Base-by-base conservation (phyloP, 345 rosid genomes). In the Boechera retrofracta region DNA sequence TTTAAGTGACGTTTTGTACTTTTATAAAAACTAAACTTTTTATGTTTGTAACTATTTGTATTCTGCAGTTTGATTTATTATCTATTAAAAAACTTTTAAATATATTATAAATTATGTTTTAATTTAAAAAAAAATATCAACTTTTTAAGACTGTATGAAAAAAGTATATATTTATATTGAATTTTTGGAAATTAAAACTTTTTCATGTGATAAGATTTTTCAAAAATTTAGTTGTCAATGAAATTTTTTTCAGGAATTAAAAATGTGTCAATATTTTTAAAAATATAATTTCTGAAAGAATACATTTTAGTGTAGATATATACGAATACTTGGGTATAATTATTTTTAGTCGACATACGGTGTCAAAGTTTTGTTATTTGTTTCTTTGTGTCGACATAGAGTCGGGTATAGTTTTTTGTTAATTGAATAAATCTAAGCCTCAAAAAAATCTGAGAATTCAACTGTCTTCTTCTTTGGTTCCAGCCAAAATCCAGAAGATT, bases 401-500 rank as follows among this genome's bases (percentile, higher is more conserved):
- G 53, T 42, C 32, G 12, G 41, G 42, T 38, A 36, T 35, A 11
- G 13, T 41, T 38, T 8, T 21, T 48, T 5, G 41, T 33, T 56
- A 21, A 10, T 52, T 41, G 39, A 69, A 76, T 29, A 31, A 77
- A 35, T 71, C 7, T 64, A 49, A 53, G 38, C 77, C 81, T 31
- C 72, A 72, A 2, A 77, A 33, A 71, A 56, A 39, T 45, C 53
- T 16, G 4, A 47, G 38, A 10, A 41, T 28, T 31, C 8, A 73
- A 55, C 4, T 79, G 74, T 79, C 82, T 73, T 79, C 65, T 60
- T 79, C 78, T 73, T 56, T 11, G 55, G 55, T 41, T 7, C 11
- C 64, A 67, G 78, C 74, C 66, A 78, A 79, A 72, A 65, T 73
- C 66, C 15, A 73, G 75, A 79, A 73, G 78, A 79, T 73, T 79